These are phyloP conservation scores for Lodderomyces parapsilosis DNA, from an alignment of 1,139 yeast genomes.

Conservation along the genomic window DNA sequence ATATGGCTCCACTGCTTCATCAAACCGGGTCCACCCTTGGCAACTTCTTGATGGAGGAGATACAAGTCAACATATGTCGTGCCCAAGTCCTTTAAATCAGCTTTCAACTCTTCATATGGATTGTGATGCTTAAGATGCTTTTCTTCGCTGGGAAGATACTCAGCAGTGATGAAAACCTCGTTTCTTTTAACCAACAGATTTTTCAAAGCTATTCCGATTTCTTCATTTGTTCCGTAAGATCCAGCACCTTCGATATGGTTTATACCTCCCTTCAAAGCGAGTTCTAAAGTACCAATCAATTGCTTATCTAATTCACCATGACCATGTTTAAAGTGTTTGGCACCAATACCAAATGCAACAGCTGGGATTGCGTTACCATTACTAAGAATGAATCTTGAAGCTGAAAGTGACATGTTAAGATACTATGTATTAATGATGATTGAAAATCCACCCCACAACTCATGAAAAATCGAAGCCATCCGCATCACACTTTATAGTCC, in stretches of 20 bases:
- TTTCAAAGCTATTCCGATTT: constrained; percentile 29
- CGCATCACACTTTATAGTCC: background rate
- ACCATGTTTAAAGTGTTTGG: constrained; percentile 29
- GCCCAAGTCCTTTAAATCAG: constrained; percentile 31
- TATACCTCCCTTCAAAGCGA: constrained; percentile 30
- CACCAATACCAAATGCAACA: constrained; percentile 35
- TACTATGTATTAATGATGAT: background rate
- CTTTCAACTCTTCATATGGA: constrained; percentile 32
- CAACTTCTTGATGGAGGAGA: constrained; percentile 46
- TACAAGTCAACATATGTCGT: constrained; percentile 50
- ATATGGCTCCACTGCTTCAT: constrained; percentile 56
- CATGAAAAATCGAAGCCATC: background rate
- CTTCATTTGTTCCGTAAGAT: constrained; percentile 31
- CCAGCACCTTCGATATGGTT: constrained; percentile 41
- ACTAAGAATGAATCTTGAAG: constrained; percentile 5
- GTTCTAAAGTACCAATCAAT: constrained; percentile 22
- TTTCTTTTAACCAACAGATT: constrained; percentile 33
- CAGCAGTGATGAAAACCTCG: constrained; percentile 55
- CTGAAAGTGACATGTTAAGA: constrained; percentile 11
- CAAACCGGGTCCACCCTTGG: constrained; percentile 44
- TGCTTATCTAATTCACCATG: constrained; percentile 19
- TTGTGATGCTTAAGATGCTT: constrained; percentile 16
- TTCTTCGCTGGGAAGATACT: constrained; percentile 29
- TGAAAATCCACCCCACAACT: background rate
- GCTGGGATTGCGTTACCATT: constrained; percentile 27